A percentile compares a stretch with the other conserved stretches of the same genome.
Conservation (phyloP, 139 green algal genomes). For the Marvania coccoides region DNA sequence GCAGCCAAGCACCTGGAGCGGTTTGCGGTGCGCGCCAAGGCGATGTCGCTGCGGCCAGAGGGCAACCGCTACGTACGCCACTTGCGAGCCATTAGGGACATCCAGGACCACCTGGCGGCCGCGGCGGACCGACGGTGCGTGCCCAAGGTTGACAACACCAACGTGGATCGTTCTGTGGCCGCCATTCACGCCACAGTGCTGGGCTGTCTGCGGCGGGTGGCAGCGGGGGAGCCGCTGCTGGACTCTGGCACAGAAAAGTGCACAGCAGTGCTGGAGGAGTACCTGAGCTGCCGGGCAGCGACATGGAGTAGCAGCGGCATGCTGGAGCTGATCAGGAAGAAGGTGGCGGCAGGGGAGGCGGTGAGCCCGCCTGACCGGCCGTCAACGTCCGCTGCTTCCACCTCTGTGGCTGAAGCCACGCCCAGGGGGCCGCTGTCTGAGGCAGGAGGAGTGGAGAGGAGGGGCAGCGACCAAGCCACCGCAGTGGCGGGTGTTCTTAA, state of each 20-base stretch:
- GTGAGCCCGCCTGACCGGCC: not conserved
- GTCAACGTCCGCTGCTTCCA: not conserved
- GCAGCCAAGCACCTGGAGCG: slow-evolving; percentile 86
- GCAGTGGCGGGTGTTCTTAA: too few relatives aligned
- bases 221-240: slow-evolving; percentile 35
- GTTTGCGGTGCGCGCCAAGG: slow-evolving; percentile 90
- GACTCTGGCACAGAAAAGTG: slow-evolving; percentile 26
- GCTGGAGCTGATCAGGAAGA: slow-evolving; percentile 16
- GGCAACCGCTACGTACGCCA: slow-evolving; percentile 83
- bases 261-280: slow-evolving; percentile 39
- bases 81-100: slow-evolving; percentile 74
- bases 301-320: slow-evolving; percentile 22
- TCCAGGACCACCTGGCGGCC: slow-evolving; percentile 71
- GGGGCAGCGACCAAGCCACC: too few relatives aligned
- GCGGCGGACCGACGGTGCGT: slow-evolving; percentile 67
- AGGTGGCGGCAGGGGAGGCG: not conserved
- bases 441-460: too few relatives aligned
- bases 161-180: slow-evolving; percentile 80
- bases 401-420: not conserved
- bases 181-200: slow-evolving; percentile 84
- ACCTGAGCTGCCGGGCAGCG: slow-evolving; percentile 26
- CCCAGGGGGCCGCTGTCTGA: too few relatives aligned
- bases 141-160: slow-evolving; percentile 88
- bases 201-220: slow-evolving; percentile 41
- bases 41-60: slow-evolving; percentile 82